Conservation (phyloP, 768 basidiomycete genomes). For the Boletus subcaerulescens region DNA sequence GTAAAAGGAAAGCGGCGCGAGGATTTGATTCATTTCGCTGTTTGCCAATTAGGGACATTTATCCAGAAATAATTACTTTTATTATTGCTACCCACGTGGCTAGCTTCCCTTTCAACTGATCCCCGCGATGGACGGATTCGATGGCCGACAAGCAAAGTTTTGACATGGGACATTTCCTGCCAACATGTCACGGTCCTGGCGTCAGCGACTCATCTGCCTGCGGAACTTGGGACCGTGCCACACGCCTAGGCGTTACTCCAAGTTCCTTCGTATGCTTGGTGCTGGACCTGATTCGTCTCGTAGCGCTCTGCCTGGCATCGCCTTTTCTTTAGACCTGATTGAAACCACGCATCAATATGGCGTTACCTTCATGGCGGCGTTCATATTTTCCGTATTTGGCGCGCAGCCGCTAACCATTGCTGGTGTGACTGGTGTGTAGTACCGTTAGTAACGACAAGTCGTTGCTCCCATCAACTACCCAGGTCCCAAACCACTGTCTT, state of each 20-base stretch:
- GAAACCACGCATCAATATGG: conserved; percentile 90
- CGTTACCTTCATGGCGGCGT: conserved; percentile 87
- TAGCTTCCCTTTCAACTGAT: too few relatives aligned
- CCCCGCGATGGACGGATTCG: too few relatives aligned
- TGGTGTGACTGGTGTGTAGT: too few relatives aligned
- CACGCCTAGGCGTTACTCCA: too few relatives aligned
- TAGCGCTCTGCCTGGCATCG: conserved; percentile 86
- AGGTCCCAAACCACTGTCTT: conserved; percentile 88
- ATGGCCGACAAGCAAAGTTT: too few relatives aligned
- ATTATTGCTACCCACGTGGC: too few relatives aligned
- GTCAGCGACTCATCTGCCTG: too few relatives aligned
- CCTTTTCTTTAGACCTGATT: conserved; percentile 89
- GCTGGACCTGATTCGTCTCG: conserved; percentile 29
- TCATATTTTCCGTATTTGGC: conserved; percentile 81
- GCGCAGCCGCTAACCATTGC: conserved; percentile 91
- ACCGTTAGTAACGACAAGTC: conserved; percentile 38
- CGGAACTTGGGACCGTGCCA: too few relatives aligned
- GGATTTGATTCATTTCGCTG: neutral
- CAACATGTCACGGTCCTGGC: too few relatives aligned
- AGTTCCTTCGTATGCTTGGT: conserved; percentile 33
- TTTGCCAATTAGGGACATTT: conserved; percentile 7
- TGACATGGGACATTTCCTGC: too few relatives aligned
- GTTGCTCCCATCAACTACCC: neutral
- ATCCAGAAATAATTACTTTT: too few relatives aligned
- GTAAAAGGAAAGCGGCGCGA: neutral